Evolutionary conservation across 495 filamentous ascomycete genomes (phyloP).

Genomic region (Xylaria sp.): DNA sequence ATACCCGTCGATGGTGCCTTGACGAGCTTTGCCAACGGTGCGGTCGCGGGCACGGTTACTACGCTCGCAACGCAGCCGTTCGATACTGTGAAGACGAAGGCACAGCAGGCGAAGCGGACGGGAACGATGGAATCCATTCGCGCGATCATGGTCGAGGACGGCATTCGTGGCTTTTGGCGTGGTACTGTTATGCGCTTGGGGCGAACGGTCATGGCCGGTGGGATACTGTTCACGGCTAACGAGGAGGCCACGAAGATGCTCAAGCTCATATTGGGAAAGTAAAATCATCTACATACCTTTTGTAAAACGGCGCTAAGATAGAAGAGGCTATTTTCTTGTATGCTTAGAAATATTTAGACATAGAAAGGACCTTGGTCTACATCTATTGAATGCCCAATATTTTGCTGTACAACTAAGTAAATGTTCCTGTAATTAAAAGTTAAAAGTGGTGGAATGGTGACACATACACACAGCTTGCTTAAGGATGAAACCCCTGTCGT

Average conservation of each 20-base stretch:
- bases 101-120: slow-evolving; percentile 62
- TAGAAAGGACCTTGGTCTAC: not conserved
- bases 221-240: slow-evolving; percentile 70
- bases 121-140: slow-evolving; percentile 60
- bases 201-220: slow-evolving; percentile 67
- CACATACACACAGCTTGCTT: not conserved
- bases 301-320: not conserved
- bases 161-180: slow-evolving; percentile 67
- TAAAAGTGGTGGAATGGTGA: not conserved
- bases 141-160: slow-evolving; percentile 61
- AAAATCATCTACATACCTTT: not conserved
- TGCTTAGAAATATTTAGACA: not conserved
- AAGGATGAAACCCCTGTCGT: not conserved
- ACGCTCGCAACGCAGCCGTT: slow-evolving; percentile 70
- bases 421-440: not conserved
- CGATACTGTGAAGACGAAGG: slow-evolving; percentile 70
- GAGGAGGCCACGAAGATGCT: slow-evolving; percentile 53
- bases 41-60: slow-evolving; percentile 65
- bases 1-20: slow-evolving; percentile 43
- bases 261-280: slow-evolving; percentile 22
- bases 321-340: not conserved
- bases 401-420: not conserved
- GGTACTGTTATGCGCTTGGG: slow-evolving; percentile 72
- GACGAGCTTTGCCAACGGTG: slow-evolving; percentile 65
- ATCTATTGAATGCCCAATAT: not conserved